These are phyloP conservation scores for Catenaria anguillulae DNA, from an alignment of 371 early-diverging fungal species.

Conservation along the genomic window DNA sequence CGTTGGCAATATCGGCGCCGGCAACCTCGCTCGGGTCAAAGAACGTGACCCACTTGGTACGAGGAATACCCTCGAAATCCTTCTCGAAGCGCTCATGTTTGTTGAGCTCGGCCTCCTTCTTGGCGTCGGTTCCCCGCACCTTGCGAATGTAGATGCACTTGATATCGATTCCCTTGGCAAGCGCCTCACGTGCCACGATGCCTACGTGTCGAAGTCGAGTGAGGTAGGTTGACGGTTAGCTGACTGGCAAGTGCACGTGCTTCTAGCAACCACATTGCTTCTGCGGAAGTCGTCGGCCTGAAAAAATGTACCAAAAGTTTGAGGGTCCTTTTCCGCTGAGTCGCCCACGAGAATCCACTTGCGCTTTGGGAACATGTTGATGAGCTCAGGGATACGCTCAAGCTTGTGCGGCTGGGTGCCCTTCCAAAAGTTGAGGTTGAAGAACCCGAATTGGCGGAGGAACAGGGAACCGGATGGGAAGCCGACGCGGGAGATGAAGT, in stretches of 20 bases:
- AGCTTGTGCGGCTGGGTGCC: slow-evolving; percentile 1
- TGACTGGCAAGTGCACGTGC: no score
- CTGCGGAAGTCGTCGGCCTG: no score
- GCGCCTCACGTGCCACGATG: not conserved
- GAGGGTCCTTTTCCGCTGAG: slow-evolving; percentile 4
- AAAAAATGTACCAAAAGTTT: not conserved
- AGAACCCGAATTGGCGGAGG: not conserved
- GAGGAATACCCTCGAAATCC: not conserved
- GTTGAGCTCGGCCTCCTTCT: not conserved
- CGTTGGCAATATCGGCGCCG: not conserved
- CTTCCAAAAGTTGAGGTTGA: not conserved
- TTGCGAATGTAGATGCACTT: slow-evolving; percentile 4
- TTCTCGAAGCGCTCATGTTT: not conserved
- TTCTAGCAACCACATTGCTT: no score
- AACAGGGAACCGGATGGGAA: not conserved
- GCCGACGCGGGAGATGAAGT: not conserved
- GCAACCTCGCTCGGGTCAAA: not conserved
- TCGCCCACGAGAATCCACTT: not conserved
- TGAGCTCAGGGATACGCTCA: not conserved
- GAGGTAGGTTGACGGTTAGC: no score
- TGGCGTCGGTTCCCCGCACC: not conserved
- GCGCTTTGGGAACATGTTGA: not conserved
- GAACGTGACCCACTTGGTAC: not conserved
- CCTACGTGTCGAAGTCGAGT: no score
- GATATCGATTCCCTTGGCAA: not conserved